Evolutionary conservation across 2,329 filamentous ascomycete genomes (phyloP).

Genomic region (Curvularia verruculosa): DNA sequence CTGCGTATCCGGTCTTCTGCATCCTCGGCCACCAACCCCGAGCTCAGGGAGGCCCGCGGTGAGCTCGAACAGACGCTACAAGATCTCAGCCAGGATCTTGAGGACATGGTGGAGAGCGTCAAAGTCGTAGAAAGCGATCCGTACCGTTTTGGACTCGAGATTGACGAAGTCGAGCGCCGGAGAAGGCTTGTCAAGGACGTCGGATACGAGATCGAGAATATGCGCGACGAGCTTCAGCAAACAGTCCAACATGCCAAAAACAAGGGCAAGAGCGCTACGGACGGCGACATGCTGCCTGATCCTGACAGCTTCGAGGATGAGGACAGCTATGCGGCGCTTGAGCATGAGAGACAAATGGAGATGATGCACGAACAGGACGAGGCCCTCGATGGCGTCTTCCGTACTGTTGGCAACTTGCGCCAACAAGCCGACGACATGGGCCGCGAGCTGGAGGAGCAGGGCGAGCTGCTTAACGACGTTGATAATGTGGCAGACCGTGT

Average conservation of each 20-base stretch:
- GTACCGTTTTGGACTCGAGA: constrained; percentile 82
- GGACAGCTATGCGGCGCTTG: constrained; percentile 77
- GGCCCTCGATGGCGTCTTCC: constrained; percentile 89
- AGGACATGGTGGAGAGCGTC: constrained; percentile 86
- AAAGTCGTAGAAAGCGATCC: constrained; percentile 87
- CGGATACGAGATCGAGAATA: constrained; percentile 85
- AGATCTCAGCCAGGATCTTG: constrained; percentile 79
- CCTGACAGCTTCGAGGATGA: constrained; percentile 63
- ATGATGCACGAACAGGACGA: constrained; percentile 96
- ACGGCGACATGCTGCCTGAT: constrained; percentile 62
- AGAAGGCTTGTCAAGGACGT: constrained; percentile 86
- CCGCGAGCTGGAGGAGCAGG: constrained; percentile 92
- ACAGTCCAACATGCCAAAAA: constrained; percentile 54
- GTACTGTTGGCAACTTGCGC: constrained; percentile 87
- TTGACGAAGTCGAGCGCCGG: constrained; percentile 80
- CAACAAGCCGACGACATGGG: constrained; percentile 96
- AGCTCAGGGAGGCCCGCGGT: constrained; percentile 66
- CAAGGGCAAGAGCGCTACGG: constrained; percentile 47
- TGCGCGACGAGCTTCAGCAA: constrained; percentile 80
- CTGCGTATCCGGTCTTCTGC: constrained; percentile 90
- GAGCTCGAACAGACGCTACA: constrained; percentile 82
- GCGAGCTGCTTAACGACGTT: constrained; percentile 83
- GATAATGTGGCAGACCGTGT: constrained; percentile 87
- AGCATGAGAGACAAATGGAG: constrained; percentile 87
- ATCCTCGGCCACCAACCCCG: constrained; percentile 67